Base-by-base conservation (phyloP, 257 asterid genomes). In the Plantago elongata region DNA sequence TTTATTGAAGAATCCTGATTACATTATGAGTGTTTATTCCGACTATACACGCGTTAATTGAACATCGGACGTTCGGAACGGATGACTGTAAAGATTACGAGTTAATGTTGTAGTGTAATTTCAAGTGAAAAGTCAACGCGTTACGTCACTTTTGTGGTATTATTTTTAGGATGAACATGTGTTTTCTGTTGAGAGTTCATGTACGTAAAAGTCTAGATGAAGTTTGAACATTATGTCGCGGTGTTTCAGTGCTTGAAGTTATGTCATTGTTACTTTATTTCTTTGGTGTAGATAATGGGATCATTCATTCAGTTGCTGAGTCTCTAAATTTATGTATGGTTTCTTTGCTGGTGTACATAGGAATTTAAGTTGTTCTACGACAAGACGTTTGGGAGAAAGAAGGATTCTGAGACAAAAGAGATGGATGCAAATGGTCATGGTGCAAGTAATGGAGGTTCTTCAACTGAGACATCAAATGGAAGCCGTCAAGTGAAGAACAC, bases 341-440 rank as follows among this genome's bases (percentile, higher is more conserved):
- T 78, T 57, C 65, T 72, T 69, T 70, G 67, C 60, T 72, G 73
- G 63, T 77, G 63, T 51, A 3, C 6, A 3, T 81, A 92, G 95
- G 93, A 91, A 74, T 91, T 91, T 77, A 84, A 91, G 84, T 75
- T 83, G 74, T 86, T 81, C 65, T 88, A 91, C 81, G 98, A 91
- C 69, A 69, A 77, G 37, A 84, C 89, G 87, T 88, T 92, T 84
- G 98, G 97, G 92, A 84, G 94, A 85, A 92, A 87, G 89, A 92
- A 65, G 70, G 71, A 60, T 60, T 58, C 65, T 7, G 76, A 78
- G 70, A 61, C 45, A 42, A 69, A 78, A 59, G 80, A 75, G 68
- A 74, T 13, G 29, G 72, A 76, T 68, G 69, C 68, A 52, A 76
- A 75, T 75, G 78, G 77, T 65, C 75, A 74, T 44, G 46, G 68